These are phyloP conservation scores for Amyloporia xantha DNA, from an alignment of 768 basidiomycete species.

Conservation along the genomic window DNA sequence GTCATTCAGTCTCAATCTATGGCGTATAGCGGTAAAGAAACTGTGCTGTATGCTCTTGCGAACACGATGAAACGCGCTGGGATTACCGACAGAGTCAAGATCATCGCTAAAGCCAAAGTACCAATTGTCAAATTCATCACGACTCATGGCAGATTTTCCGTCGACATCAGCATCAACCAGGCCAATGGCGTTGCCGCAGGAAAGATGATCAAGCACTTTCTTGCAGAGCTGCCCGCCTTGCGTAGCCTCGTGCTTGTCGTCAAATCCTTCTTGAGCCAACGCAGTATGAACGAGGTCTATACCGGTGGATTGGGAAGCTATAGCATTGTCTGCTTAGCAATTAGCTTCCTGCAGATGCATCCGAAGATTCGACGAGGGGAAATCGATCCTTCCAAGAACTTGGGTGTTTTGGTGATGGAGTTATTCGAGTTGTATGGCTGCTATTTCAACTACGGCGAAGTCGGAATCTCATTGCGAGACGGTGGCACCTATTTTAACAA, in stretches of 20 bases:
- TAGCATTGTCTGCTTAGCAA: slow-evolving; percentile 86
- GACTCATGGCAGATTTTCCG: slow-evolving; percentile 69
- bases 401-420: slow-evolving; percentile 93
- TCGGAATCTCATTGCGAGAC: slow-evolving; percentile 81
- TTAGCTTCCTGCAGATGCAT: slow-evolving; percentile 96
- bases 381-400: slow-evolving; percentile 80
- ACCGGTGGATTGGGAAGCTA: slow-evolving; percentile 93
- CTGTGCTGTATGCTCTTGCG: slow-evolving; percentile 72
- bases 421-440: slow-evolving; percentile 95
- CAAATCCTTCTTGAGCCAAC: slow-evolving; percentile 84
- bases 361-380: slow-evolving; percentile 87
- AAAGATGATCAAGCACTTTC: slow-evolving; percentile 72
- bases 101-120: slow-evolving; percentile 91
- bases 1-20: slow-evolving; percentile 79
- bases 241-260: slow-evolving; percentile 80
- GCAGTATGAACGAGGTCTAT: slow-evolving; percentile 97
- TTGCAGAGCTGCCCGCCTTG: slow-evolving; percentile 71
- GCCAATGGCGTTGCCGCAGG: slow-evolving; percentile 76
- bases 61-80: slow-evolving; percentile 65
- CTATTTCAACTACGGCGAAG: slow-evolving; percentile 86
- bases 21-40: slow-evolving; percentile 60
- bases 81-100: slow-evolving; percentile 74
- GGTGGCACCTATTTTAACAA: slow-evolving; percentile 91
- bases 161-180: slow-evolving; percentile 94
- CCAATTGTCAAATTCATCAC: slow-evolving; percentile 97